Percentiles rank a stretch among this genome's conserved stretches.
These are phyloP conservation scores for Haplosporangium sp. DNA, from an alignment of 371 early-diverging fungal species.

Conservation along the genomic window DNA sequence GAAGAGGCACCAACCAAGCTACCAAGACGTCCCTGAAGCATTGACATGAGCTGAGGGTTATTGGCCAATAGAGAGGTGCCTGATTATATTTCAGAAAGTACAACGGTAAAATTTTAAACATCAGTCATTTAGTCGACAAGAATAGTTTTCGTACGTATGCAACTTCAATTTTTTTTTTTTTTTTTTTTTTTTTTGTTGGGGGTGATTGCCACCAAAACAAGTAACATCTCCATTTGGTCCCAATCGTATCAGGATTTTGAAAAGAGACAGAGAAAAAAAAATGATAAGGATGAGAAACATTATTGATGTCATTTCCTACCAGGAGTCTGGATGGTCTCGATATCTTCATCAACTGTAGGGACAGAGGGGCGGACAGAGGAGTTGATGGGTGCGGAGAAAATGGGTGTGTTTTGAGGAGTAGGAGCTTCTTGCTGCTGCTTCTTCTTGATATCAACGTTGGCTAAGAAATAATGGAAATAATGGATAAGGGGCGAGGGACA, in stretches of 20 bases:
- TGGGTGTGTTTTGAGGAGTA: constrained; percentile 83
- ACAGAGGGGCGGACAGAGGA: constrained; percentile 62
- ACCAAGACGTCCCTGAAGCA: constrained; percentile 77
- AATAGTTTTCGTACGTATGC: constrained; percentile 18
- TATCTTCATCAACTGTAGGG: constrained; percentile 58
- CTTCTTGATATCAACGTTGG: constrained; percentile 66
- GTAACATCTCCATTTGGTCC: not conserved
- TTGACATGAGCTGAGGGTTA: constrained; percentile 70
- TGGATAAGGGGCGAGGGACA: not conserved
- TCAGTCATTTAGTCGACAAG: constrained; percentile 13
- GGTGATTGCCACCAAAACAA: constrained; percentile 12
- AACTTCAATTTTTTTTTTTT: not conserved
- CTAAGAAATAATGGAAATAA: constrained; percentile 3
- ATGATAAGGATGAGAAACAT: constrained; percentile 3
- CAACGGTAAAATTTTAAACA: constrained; percentile 1
- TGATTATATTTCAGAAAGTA: constrained; percentile 1
- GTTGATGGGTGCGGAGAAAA: constrained; percentile 73
- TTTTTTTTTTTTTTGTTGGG: constrained; percentile 28
- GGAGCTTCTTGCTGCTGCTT: constrained; percentile 69
- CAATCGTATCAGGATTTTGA: not conserved
- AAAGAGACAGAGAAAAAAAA: constrained; percentile 9
- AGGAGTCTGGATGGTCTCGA: constrained; percentile 60
- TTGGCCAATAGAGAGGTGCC: constrained; percentile 54
- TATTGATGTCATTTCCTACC: constrained; percentile 21
- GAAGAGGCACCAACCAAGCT: constrained; percentile 85